Percentiles rank a stretch among this genome's conserved stretches.
Conservation (phyloP, 2,329 filamentous ascomycete genomes). For the Alternaria dauci region DNA sequence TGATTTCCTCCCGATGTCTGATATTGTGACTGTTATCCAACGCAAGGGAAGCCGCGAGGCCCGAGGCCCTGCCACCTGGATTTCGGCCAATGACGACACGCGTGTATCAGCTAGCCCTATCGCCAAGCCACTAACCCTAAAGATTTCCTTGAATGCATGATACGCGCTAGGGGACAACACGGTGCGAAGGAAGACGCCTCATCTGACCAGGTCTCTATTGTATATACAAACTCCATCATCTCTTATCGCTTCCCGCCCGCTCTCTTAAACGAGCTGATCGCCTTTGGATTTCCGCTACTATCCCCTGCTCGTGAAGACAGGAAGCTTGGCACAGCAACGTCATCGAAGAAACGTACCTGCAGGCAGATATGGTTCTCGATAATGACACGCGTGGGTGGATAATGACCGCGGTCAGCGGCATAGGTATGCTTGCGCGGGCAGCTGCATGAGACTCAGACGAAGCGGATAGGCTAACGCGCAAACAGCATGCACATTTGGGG, state of each 20-base stretch:
- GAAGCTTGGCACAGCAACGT: constrained; percentile 27
- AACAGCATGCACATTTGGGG: constrained; percentile 51
- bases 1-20: not conserved
- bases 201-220: constrained; percentile 18
- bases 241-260: constrained; percentile 8
- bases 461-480: constrained; percentile 22
- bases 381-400: constrained; percentile 90
- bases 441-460: not conserved
- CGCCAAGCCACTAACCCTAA: constrained; percentile 18
- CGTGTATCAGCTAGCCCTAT: constrained; percentile 10
- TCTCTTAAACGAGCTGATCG: not conserved
- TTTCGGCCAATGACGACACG: constrained; percentile 12
- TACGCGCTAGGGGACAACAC: constrained; percentile 23
- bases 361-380: constrained; percentile 41
- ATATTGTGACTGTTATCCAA: not conserved
- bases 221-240: constrained; percentile 5
- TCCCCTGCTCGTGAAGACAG: not conserved
- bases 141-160: constrained; percentile 3
- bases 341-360: constrained; percentile 27
- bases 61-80: not conserved
- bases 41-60: not conserved
- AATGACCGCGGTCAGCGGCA: constrained; percentile 82
- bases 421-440: constrained; percentile 60
- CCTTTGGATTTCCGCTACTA: constrained; percentile 4
- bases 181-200: constrained; percentile 21